Percentiles rank a stretch among this genome's conserved stretches.
These are phyloP conservation scores for Malassezia caprae DNA, from an alignment of 1,284 basidiomycete genomes.

Conservation along the genomic window DNA sequence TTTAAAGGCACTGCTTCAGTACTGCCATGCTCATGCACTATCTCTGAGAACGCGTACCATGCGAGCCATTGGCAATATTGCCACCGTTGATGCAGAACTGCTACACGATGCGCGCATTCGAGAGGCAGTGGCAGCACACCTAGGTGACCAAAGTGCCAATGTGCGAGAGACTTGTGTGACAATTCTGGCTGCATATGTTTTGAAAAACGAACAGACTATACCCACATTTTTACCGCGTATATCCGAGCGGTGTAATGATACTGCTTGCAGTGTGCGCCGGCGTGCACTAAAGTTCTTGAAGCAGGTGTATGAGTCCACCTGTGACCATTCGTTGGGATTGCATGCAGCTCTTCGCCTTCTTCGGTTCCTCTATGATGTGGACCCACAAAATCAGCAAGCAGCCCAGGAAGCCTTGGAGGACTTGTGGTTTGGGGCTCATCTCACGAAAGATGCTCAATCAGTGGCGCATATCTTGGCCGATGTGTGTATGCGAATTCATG, in stretches of 20 bases:
- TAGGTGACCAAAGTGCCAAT: slow-evolving; percentile 77
- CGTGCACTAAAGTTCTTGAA: slow-evolving; percentile 87
- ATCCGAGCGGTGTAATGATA: slow-evolving; percentile 72
- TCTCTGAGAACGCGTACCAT: slow-evolving; percentile 36
- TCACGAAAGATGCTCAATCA: slow-evolving; percentile 45
- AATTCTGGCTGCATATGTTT: slow-evolving; percentile 85
- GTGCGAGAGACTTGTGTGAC: slow-evolving; percentile 93
- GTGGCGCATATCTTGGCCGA: slow-evolving; percentile 68
- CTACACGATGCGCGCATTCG: slow-evolving; percentile 23
- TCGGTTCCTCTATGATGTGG: slow-evolving; percentile 75
- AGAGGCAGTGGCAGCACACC: slow-evolving; percentile 67
- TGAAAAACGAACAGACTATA: slow-evolving; percentile 71
- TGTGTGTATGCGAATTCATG: slow-evolving; percentile 68
- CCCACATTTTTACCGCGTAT: slow-evolving; percentile 64
- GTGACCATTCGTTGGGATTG: slow-evolving; percentile 57
- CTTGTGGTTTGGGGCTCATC: slow-evolving; percentile 60
- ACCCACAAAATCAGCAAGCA: slow-evolving; percentile 75
- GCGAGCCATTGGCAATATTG: slow-evolving; percentile 30
- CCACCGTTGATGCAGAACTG: slow-evolving; percentile 25
- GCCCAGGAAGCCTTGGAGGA: slow-evolving; percentile 79
- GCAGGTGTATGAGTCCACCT: slow-evolving; percentile 63
- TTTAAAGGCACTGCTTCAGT: slow-evolving; percentile 24
- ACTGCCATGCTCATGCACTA: slow-evolving; percentile 28
- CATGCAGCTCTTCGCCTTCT: slow-evolving; percentile 78
- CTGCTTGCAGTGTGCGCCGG: slow-evolving; percentile 81